Conservation (phyloP, 805 yeast genomes). For the Phaffomyces antillensis region DNA sequence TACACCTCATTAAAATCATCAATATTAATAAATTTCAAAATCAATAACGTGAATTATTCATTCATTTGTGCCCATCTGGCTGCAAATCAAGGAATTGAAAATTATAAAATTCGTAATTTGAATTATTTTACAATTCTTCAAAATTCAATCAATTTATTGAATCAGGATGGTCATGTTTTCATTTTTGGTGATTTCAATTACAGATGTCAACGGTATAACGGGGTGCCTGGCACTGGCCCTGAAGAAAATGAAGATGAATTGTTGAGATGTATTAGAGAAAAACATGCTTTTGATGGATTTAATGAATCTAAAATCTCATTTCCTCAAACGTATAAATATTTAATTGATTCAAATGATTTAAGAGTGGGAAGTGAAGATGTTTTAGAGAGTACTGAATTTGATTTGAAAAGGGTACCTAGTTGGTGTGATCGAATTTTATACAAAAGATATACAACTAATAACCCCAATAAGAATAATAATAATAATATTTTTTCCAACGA, state of each 20-base stretch:
- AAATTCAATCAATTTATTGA: conserved; percentile 38
- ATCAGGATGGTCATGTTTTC: conserved; percentile 53
- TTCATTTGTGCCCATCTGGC: conserved; percentile 66
- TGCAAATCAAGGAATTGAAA: conserved; percentile 67
- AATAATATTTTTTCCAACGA: too few species aligned
- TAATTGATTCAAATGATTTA: conserved; percentile 39
- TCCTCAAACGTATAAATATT: conserved; percentile 76
- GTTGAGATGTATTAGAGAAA: conserved; percentile 24
- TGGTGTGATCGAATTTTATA: conserved; percentile 87
- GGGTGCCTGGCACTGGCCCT: conserved; percentile 12
- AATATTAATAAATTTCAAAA: conserved; percentile 48
- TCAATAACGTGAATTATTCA: conserved; percentile 32
- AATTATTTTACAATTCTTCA: conserved; percentile 49
- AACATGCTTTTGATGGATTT: conserved; percentile 53
- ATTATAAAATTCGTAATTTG: conserved; percentile 37
- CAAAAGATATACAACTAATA: conserved; percentile 30
- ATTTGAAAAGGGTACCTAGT: conserved; percentile 60
- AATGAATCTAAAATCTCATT: conserved; percentile 59
- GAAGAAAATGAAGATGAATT: conserved; percentile 29
- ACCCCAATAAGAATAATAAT: too few species aligned
- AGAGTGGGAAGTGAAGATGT: too few species aligned
- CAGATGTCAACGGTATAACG: conserved; percentile 35
- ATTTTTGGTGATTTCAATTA: conserved; percentile 85
- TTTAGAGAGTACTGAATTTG: conserved; percentile 11
- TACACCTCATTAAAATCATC: conserved; percentile 72